Evolutionary conservation across 495 filamentous ascomycete species (phyloP).

Genomic region (Margaritispora aquatica): DNA sequence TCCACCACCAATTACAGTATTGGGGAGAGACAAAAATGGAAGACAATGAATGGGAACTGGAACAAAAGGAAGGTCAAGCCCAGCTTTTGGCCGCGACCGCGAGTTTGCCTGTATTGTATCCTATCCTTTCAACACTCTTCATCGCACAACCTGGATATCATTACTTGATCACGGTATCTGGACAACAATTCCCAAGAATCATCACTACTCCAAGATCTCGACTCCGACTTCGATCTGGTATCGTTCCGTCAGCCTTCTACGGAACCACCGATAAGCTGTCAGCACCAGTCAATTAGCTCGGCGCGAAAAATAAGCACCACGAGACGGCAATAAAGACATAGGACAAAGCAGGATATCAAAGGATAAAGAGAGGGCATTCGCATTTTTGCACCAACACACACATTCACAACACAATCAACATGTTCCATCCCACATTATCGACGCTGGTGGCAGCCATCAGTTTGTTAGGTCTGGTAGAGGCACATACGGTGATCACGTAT

Average conservation of each 20-base stretch:
- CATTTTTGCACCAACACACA: background rate
- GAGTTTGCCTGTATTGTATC: background rate
- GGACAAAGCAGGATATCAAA: background rate
- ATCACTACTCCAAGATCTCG: no score
- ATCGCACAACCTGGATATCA: no score
- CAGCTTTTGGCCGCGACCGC: background rate
- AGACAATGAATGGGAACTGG: background rate
- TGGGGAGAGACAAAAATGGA: background rate
- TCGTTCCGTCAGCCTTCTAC: no score
- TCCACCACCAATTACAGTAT: background rate
- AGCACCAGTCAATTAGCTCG: no score
- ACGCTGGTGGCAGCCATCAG: background rate
- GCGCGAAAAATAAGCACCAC: no score
- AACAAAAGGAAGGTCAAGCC: background rate
- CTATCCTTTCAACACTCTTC: background rate
- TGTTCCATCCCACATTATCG: background rate
- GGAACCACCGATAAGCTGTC: background rate
- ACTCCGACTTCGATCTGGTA: background rate
- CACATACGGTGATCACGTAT: constrained; percentile 88
- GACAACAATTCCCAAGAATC: background rate
- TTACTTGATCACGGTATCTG: no score
- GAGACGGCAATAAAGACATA: background rate
- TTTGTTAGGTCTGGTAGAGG: constrained; percentile 45
- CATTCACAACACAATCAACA: background rate
- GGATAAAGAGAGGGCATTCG: background rate